Base-by-base conservation (phyloP, 805 yeast genomes). In the Yarrowia yakushimensis region DNA sequence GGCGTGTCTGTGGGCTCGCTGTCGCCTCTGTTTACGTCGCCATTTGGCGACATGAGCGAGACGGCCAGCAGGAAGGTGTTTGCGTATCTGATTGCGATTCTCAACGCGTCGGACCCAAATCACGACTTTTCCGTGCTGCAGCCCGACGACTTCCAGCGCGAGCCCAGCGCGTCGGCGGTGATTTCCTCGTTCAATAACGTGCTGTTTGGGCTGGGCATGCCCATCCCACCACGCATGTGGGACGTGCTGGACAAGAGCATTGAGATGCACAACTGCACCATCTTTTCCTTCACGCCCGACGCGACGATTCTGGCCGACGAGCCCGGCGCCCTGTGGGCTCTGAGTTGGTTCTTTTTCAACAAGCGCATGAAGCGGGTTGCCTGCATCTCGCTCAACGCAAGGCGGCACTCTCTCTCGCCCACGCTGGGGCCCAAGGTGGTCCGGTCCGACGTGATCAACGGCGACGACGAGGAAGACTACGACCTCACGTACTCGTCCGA, bases 101-200 rank as follows among this genome's bases (percentile, higher is more conserved):
- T 94, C 60, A 94, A 94, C 73, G 88, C 96, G 8, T 86, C 96
- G 4, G 93, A 89, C 71, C 98, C 99, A 0, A 99, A 94, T 72
- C 97, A 94, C 70, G 99, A 94, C 71, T 94, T 93, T 69, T 82
- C 96, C 12, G 82, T 87, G 25, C 81, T 94, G 65, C 90, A 89
- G 70, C 99, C 99, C 1, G 79, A 79, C 18, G 86, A 85, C 72
- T 88, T 88, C 73, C 75, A 78, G 41, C 82, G 88, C n/a, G 82
- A 77, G 46, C 64, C 66, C 15, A 66, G 63, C 73, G 60, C 74
- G 70, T 48, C 73, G 69, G 66, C 76, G 72, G 71, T 83, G 79
- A 63, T 81, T 84, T 67, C 82, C 83, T 64, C 85, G 62, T 86
- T 94, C 70, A 90, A 91, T 72, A 89, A 90, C 67, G 78, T 92